Conservation (phyloP, 495 filamentous ascomycete genomes). For the Podospora pseudopauciseta region DNA sequence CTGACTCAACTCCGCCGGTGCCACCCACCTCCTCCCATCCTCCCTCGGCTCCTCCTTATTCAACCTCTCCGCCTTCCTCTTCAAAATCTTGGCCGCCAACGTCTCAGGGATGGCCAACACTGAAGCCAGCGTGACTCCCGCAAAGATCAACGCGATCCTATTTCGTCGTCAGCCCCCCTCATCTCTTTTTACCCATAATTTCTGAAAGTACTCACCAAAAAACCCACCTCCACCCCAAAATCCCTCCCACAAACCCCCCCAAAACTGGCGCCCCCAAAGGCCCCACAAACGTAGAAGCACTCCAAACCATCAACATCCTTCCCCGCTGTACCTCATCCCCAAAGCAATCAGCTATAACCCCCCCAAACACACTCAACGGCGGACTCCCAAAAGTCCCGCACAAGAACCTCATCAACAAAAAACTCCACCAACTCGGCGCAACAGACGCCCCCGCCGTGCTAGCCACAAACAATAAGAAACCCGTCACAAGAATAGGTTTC, state of each 20-base stretch:
- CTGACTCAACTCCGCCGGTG: conserved; percentile 21
- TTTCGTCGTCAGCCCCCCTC: neutral
- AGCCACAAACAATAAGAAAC: conserved; percentile 64
- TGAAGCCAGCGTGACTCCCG: conserved; percentile 33
- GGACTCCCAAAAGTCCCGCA: conserved; percentile 69
- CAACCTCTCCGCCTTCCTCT: conserved; percentile 44
- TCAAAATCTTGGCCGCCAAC: conserved; percentile 47
- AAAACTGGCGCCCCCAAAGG: conserved; percentile 49
- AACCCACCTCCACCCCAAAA: conserved; percentile 47
- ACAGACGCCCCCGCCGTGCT: conserved; percentile 73
- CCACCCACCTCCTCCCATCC: conserved; percentile 14
- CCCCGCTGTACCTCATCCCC: conserved; percentile 25
- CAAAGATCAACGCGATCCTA: conserved; percentile 44
- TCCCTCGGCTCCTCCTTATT: conserved; percentile 32
- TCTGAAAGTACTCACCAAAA: conserved; percentile 45
- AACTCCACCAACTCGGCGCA: conserved; percentile 47
- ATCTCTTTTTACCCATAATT: neutral
- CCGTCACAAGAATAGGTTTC: conserved; percentile 64
- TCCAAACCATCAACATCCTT: conserved; percentile 32
- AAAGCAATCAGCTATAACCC: conserved; percentile 77
- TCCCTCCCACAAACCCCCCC: conserved; percentile 35
- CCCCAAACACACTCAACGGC: conserved; percentile 76
- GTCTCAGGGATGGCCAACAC: conserved; percentile 46
- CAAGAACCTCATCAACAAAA: conserved; percentile 32
- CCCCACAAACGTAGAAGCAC: conserved; percentile 31